These are phyloP conservation scores for Cystofilobasidium capitatum DNA, from an alignment of 768 basidiomycete species.

Conservation along the genomic window DNA sequence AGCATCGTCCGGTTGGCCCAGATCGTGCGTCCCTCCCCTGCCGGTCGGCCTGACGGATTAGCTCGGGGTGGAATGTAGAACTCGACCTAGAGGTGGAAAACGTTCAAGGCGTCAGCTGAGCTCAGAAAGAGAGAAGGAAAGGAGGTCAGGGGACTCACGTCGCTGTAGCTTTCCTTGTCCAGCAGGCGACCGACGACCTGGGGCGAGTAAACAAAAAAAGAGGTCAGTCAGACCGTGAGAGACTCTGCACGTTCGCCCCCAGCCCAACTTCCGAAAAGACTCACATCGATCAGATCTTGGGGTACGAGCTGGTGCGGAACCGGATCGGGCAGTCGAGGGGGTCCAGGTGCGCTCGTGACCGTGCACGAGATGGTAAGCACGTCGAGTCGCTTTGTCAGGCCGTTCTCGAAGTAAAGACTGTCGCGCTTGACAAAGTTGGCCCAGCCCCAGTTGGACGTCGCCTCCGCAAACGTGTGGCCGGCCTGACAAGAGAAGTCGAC, in stretches of 20 bases:
- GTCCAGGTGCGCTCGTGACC: not conserved
- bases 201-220: not conserved
- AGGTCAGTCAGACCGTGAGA: not conserved
- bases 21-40: not conserved
- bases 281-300: not conserved
- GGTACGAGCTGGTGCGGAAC: not conserved
- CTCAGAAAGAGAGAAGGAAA: not conserved
- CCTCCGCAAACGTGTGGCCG: not conserved
- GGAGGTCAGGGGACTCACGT: constrained; percentile 9
- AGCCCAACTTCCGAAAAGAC: too few species aligned
- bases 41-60: not conserved
- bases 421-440: not conserved
- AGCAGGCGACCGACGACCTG: constrained; percentile 12
- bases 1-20: constrained; percentile 22
- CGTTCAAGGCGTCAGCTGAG: not conserved
- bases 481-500: too few species aligned
- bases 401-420: constrained; percentile 12
- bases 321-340: not conserved
- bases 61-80: constrained; percentile 4
- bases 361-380: not conserved
- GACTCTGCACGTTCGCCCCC: too few species aligned
- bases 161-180: constrained; percentile 7
- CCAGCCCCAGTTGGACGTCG: constrained; percentile 11
- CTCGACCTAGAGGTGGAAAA: constrained; percentile 3
- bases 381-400: not conserved